These are phyloP conservation scores for Purshia tridentata DNA, from an alignment of 306 rosid genomes.

Conservation along the genomic window DNA sequence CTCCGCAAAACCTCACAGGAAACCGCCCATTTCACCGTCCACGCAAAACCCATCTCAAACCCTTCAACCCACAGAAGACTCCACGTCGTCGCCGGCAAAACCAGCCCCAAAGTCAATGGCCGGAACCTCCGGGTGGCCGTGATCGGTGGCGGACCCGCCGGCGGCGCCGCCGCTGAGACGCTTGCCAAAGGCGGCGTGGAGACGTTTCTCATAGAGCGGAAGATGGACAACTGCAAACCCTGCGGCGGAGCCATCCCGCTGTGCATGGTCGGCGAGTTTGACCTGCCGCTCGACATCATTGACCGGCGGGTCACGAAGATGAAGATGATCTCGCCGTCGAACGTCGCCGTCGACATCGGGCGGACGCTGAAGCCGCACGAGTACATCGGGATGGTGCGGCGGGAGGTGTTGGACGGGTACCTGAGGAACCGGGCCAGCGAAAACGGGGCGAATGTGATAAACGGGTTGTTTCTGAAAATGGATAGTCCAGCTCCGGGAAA, in stretches of 20 bases:
- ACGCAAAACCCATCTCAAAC: constrained; percentile 21
- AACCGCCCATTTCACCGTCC: constrained; percentile 39
- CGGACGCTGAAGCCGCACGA: constrained; percentile 85
- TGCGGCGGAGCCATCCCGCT: constrained; percentile 99
- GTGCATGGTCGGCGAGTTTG: constrained; percentile 96
- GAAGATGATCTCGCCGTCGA: constrained; percentile 99
- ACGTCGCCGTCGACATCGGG: constrained; percentile 93
- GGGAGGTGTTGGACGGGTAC: constrained; percentile 82
- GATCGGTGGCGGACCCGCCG: constrained; percentile 87
- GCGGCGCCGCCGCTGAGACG: constrained; percentile 82
- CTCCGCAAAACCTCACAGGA: constrained; percentile 80
- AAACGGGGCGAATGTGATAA: constrained; percentile 75
- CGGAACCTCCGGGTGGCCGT: constrained; percentile 88
- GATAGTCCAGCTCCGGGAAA: constrained; percentile 63
- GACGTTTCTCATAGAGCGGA: constrained; percentile 81
- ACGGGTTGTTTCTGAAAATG: constrained; percentile 86
- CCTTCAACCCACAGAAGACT: constrained; percentile 33
- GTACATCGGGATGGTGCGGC: constrained; percentile 93
- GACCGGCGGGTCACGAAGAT: constrained; percentile 95
- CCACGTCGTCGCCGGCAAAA: constrained; percentile 50
- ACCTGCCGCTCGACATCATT: constrained; percentile 77
- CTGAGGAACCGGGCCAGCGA: constrained; percentile 67
- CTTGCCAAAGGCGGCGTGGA: constrained; percentile 80
- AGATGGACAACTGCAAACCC: constrained; percentile 93
- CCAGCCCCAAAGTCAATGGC: constrained; percentile 67